Evolutionary conservation across 495 filamentous ascomycete genomes (phyloP).

Genomic region (Penicillium waksmanii): DNA sequence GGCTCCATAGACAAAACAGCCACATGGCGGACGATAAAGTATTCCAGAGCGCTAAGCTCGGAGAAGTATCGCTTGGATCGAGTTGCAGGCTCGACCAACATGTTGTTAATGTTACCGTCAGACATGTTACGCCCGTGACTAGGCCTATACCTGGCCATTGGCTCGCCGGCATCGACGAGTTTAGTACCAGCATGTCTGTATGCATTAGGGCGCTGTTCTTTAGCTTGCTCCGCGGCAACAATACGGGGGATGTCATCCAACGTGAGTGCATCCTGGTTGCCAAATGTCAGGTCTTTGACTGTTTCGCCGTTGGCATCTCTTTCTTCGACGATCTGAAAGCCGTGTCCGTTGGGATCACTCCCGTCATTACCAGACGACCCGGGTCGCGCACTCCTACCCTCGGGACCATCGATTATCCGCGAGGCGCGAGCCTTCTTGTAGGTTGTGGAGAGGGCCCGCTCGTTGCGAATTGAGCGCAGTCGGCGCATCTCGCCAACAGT

Average conservation of each 20-base stretch:
- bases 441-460: conserved; percentile 89
- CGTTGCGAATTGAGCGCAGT: conserved; percentile 87
- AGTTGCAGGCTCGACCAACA: conserved; percentile 30
- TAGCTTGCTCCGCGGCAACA: conserved; percentile 91
- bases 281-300: conserved; percentile 78
- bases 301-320: conserved; percentile 72
- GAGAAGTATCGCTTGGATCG: conserved; percentile 86
- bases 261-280: conserved; percentile 87
- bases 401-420: conserved; percentile 88
- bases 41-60: conserved; percentile 91
- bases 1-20: conserved; percentile 96
- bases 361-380: conserved; percentile 76
- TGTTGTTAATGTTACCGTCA: conserved; percentile 58
- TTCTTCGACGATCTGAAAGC: conserved; percentile 86
- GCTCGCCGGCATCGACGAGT: conserved; percentile 64
- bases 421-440: conserved; percentile 89
- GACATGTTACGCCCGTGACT: conserved; percentile 82
- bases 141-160: conserved; percentile 67
- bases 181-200: conserved; percentile 75
- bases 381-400: conserved; percentile 74
- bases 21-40: conserved; percentile 95
- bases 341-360: conserved; percentile 57
- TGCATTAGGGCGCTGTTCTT: conserved; percentile 86
- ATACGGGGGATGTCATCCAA: conserved; percentile 98
- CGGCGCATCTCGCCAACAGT: conserved; percentile 93